Conservation (phyloP, 129 eudicot genomes). For the Glebionis coronaria region DNA sequence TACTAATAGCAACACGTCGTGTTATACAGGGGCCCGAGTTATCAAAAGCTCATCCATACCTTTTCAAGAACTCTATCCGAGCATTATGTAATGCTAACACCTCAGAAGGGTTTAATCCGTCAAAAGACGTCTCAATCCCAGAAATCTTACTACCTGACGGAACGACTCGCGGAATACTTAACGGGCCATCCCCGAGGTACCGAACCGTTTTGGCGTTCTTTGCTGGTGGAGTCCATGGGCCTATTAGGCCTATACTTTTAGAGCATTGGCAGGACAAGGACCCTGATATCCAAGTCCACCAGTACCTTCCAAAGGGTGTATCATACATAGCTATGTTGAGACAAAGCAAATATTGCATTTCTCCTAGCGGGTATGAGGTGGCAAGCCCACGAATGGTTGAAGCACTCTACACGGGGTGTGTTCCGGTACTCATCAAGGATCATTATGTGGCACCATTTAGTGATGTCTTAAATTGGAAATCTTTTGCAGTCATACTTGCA, state of each 20-base stretch:
- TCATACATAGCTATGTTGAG: constrained; percentile 53
- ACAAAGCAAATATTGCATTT: constrained; percentile 61
- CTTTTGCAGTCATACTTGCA: constrained; percentile 49
- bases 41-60: constrained; percentile 46
- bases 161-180: constrained; percentile 36
- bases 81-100: constrained; percentile 82
- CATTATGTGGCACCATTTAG: constrained; percentile 66
- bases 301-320: constrained; percentile 59
- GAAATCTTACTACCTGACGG: constrained; percentile 65
- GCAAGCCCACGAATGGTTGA: constrained; percentile 93
- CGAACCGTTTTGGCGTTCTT: constrained; percentile 62
- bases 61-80: constrained; percentile 57
- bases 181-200: constrained; percentile 57
- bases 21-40: constrained; percentile 64
- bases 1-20: background rate
- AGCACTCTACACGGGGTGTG: constrained; percentile 69
- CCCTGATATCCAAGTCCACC: constrained; percentile 52
- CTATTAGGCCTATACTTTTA: constrained; percentile 60
- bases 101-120: constrained; percentile 63
- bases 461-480: constrained; percentile 68
- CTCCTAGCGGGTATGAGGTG: constrained; percentile 87
- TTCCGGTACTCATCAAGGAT: constrained; percentile 67
- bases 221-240: constrained; percentile 87
- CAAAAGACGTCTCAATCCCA: constrained; percentile 68
- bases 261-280: constrained; percentile 72